phyloP scores from a whole-genome alignment of 495 filamentous ascomycete species.

The Parathielavia hyrcaniae region DNA sequence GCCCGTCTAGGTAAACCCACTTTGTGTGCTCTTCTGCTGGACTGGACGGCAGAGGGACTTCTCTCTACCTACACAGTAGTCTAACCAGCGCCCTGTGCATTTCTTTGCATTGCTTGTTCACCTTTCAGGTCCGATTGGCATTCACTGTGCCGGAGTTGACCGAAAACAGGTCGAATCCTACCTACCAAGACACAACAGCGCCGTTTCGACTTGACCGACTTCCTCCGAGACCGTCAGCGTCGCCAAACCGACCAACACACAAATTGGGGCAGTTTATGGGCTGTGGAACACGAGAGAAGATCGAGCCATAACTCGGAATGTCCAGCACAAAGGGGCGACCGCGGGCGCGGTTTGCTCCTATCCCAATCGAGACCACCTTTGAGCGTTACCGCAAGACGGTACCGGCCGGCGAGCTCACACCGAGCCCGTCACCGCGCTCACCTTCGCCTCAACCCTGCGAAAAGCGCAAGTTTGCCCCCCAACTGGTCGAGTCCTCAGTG shows the following conservation, averaged over 20 bases:
- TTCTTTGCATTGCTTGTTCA: neutral
- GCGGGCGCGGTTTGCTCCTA: conserved; percentile 49
- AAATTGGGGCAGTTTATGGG: neutral
- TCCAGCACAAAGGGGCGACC: conserved; percentile 28
- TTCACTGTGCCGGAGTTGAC: neutral
- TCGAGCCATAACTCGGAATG: conserved; percentile 19
- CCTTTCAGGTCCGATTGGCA: neutral
- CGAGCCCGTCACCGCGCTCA: conserved; percentile 46
- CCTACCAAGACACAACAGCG: neutral
- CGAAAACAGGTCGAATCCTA: neutral
- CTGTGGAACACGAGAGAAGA: conserved; percentile 9
- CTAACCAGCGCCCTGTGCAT: too few relatives aligned
- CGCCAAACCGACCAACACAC: neutral
- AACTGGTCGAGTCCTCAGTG: conserved; percentile 61
- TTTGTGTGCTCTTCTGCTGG: conserved; percentile 12
- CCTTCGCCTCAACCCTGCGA: conserved; percentile 31
- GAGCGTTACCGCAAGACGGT: conserved; percentile 45
- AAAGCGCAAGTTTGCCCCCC: conserved; percentile 52
- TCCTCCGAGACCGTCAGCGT: neutral
- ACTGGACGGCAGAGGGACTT: neutral
- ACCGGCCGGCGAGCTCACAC: conserved; percentile 44
- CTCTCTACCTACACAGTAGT: neutral
- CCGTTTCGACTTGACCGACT: neutral
- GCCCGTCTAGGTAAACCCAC: conserved; percentile 17
- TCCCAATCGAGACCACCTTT: conserved; percentile 56